Percentiles rank a stretch among this genome's conserved stretches.
phyloP scores from a whole-genome alignment of 371 early-diverging fungal genomes.

The Entomophthora muscae region DNA sequence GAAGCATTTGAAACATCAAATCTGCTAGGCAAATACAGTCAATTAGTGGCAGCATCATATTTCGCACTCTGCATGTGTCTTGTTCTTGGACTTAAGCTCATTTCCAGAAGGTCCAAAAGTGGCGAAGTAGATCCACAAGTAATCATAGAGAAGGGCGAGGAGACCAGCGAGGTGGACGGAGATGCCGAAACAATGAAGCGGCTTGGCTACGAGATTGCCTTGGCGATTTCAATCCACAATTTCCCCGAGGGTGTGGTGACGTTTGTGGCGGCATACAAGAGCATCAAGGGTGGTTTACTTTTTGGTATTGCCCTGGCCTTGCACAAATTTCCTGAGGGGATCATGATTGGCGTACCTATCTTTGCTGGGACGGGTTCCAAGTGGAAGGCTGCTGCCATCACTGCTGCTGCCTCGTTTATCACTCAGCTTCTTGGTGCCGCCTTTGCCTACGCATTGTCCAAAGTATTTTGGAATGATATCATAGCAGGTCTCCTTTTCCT shows the following conservation, averaged over 20 bases:
- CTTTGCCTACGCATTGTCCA: conserved; percentile 10
- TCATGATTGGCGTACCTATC: conserved; percentile 13
- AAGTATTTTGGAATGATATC: conserved; percentile 10
- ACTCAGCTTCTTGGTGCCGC: conserved; percentile 11
- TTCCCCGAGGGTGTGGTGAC: conserved; percentile 13
- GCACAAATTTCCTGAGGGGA: conserved; percentile 14
- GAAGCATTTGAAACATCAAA: conserved; percentile 3
- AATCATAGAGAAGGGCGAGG: background rate
- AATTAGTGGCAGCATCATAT: background rate
- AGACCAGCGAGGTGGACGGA: background rate
- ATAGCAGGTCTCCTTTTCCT: conserved; percentile 10
- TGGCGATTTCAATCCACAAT: conserved; percentile 12
- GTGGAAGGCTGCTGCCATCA: conserved; percentile 9
- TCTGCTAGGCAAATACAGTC: background rate
- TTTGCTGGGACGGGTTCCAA: conserved; percentile 10
- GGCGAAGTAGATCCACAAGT: background rate
- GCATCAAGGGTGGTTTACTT: conserved; percentile 8
- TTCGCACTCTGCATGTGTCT: background rate
- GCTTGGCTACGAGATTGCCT: conserved; percentile 9
- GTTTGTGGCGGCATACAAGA: conserved; percentile 8
- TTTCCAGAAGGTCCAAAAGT: background rate
- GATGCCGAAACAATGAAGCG: background rate
- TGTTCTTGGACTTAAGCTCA: background rate
- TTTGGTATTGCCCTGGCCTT: conserved; percentile 12
- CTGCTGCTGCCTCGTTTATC: conserved; percentile 5